These are phyloP conservation scores for Liquidambar formosana DNA, from an alignment of 164 flowering plant species.

Conservation along the genomic window DNA sequence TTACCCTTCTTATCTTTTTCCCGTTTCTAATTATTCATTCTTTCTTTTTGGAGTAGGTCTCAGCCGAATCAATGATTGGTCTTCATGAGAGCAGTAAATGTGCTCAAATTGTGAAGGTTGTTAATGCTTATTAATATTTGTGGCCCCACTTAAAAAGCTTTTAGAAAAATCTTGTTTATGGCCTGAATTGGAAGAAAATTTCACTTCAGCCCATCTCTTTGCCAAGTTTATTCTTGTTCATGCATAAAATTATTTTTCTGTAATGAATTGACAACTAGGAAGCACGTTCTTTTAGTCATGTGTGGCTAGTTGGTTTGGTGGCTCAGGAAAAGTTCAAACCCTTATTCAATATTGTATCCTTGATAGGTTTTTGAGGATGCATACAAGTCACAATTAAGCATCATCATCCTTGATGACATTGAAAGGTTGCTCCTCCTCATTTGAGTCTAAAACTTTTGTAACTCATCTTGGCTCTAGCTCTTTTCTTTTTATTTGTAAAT, in stretches of 20 bases:
- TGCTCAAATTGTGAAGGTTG: conserved; percentile 88
- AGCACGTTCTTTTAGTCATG: neutral
- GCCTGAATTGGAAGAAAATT: neutral
- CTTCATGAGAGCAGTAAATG: conserved; percentile 92
- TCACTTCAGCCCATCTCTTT: neutral
- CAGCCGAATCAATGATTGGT: conserved; percentile 95
- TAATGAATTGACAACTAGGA: neutral
- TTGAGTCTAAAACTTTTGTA: conserved; percentile 2
- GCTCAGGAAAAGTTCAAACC: neutral
- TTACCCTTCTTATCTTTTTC: neutral
- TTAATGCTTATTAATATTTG: neutral
- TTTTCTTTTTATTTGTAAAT: neutral
- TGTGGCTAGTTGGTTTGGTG: neutral
- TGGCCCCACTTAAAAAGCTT: neutral
- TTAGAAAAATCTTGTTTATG: neutral
- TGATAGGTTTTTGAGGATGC: conserved; percentile 97
- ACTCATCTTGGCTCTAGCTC: neutral
- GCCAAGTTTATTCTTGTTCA: neutral
- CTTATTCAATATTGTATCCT: conserved; percentile 1
- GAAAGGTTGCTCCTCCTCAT: conserved; percentile 61
- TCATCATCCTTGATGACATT: conserved; percentile 91
- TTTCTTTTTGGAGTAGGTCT: conserved; percentile 46
- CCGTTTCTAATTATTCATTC: conserved; percentile 3
- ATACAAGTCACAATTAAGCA: conserved; percentile 87
- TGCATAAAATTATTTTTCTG: neutral